Conservation (phyloP, 441 rosid species). For the Biscutella laevigata region DNA sequence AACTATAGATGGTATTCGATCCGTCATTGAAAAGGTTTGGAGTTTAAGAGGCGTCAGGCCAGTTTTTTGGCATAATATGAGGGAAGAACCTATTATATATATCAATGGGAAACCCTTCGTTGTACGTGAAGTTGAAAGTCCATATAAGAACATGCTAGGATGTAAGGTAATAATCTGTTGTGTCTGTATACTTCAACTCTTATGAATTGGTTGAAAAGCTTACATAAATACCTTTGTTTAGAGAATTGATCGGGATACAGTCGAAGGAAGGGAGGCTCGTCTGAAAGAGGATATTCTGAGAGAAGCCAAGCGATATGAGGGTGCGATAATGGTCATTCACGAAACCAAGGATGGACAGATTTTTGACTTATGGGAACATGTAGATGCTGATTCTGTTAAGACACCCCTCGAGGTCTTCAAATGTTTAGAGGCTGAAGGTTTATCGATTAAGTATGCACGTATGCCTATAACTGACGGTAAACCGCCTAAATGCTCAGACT, state of each 20-base stretch:
- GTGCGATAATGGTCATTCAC: constrained; percentile 97
- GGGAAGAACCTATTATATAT: constrained; percentile 99
- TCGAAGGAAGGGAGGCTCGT: constrained; percentile 98
- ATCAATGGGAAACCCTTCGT: constrained; percentile 97
- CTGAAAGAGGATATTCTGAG: constrained; percentile 89
- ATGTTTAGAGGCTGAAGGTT: constrained; percentile 77
- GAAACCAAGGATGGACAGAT: constrained; percentile 83
- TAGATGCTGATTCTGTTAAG: constrained; percentile 66
- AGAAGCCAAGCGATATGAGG: constrained; percentile 80
- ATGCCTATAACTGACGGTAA: constrained; percentile 98
- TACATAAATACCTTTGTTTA: constrained; percentile 21
- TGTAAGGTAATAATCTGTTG: constrained; percentile 54
- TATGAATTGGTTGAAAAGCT: constrained; percentile 13
- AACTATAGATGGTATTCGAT: constrained; percentile 85
- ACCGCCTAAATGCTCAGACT: constrained; percentile 98
- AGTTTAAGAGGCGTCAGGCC: constrained; percentile 69
- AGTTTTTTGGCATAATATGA: constrained; percentile 96
- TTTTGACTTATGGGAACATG: constrained; percentile 93
- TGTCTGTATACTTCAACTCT: background rate
- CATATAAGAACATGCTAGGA: constrained; percentile 94
- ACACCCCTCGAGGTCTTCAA: constrained; percentile 93
- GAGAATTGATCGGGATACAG: constrained; percentile 96
- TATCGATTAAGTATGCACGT: constrained; percentile 84
- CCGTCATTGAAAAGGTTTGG: constrained; percentile 80
- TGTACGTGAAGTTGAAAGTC: constrained; percentile 96